Percentiles rank a stretch among this genome's conserved stretches.
phyloP scores from a whole-genome alignment of 768 basidiomycete species.

The Kwoniella shandongensis region DNA sequence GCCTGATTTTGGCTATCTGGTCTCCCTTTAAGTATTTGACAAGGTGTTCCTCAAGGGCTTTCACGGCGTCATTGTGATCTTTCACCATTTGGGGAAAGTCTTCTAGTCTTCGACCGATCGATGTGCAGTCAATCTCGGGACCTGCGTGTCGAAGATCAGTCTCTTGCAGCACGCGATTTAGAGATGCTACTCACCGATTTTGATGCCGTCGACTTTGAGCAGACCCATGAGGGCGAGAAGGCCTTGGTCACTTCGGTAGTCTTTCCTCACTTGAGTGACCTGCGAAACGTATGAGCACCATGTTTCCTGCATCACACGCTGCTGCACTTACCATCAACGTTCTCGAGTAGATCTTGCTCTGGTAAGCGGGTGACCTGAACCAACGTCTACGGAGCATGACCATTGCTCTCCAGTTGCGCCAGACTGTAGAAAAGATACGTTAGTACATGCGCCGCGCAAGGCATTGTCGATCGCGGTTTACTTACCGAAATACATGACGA shows the following conservation, averaged over 20 bases:
- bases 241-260: slow-evolving; percentile 80
- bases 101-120: slow-evolving; percentile 68
- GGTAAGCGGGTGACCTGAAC: slow-evolving; percentile 69
- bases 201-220: slow-evolving; percentile 54
- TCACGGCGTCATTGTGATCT: slow-evolving; percentile 81
- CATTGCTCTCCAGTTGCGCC: slow-evolving; percentile 59
- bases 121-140: slow-evolving; percentile 51
- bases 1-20: slow-evolving; percentile 73
- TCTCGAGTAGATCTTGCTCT: slow-evolving; percentile 86
- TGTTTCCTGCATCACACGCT: background rate
- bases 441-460: background rate
- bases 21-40: slow-evolving; percentile 87
- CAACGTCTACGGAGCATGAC: slow-evolving; percentile 74
- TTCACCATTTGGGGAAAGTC: slow-evolving; percentile 86
- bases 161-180: too few relatives aligned
- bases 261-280: slow-evolving; percentile 69
- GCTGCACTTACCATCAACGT: slow-evolving; percentile 63
- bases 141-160: slow-evolving; percentile 15
- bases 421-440: slow-evolving; percentile 28
- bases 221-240: slow-evolving; percentile 58
- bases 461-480: background rate
- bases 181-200: slow-evolving; percentile 41
- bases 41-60: slow-evolving; percentile 81
- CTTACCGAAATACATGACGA: slow-evolving; percentile 43
- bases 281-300: slow-evolving; percentile 51